Base-by-base conservation (phyloP, 169 alveolate species). In the Plasmodium vinckei region DNA sequence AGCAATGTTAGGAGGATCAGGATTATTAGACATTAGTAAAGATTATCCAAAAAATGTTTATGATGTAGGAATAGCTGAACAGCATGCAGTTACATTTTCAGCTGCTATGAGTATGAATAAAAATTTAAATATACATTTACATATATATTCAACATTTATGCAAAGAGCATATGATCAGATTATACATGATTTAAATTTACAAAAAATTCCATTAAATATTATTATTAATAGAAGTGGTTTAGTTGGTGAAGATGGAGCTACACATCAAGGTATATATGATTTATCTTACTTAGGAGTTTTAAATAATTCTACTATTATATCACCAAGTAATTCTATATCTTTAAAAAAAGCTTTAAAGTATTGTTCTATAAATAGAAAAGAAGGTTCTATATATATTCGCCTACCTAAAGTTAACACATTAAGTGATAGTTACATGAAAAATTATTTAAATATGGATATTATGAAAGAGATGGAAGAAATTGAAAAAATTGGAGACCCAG, bases 1-100 rank as follows among this genome's bases (percentile, higher is more conserved):
- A 4, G 97, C 96, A 12, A 95, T 95, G 97, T 95, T 97, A 5
- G 97, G 97, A 5, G 92, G 97, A 1, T 94, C 97, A 27, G 97
- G 97, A 51, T 87, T 94, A 87, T 94, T 87, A 17, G 73, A 75
- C 47, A 87, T 92, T 51, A 97, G 95, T 27, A 63, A 53, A 56
- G 77, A 39, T 46, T 92, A 60, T 73, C 96, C 95, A n/a, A 87
- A 92, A 17, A 91, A 94, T 86, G 92, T 89, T 72, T 95, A 94
- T 69, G 98, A 96, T 73, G 98, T 96, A 0, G 98, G 97, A 10
- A 96, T 96, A 21, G 96, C 97, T 3, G 98, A 96, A 73, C 98
- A 96, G 82, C 98, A 96, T 72, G 97, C 98, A 9, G 96, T 94
- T 33, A 95, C 97, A 17, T 95, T 96, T 54, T 84, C 95, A 17